These are phyloP conservation scores for Malbranchea zuffiana DNA, from an alignment of 2,329 filamentous ascomycete genomes.

Conservation along the genomic window DNA sequence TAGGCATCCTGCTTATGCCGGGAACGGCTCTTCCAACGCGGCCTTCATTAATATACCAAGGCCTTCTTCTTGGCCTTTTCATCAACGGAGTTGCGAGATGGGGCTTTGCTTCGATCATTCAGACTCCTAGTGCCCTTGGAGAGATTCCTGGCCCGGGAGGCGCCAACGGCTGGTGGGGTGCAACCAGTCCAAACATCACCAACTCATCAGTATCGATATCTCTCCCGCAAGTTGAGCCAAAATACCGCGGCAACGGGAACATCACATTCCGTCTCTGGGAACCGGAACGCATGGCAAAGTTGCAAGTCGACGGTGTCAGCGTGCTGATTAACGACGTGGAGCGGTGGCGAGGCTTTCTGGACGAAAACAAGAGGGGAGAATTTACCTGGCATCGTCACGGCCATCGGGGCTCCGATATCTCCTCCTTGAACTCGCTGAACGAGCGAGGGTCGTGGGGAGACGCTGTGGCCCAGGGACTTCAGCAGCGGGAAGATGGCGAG, in stretches of 20 bases:
- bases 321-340: slow-evolving; percentile 56
- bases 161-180: slow-evolving; percentile 33
- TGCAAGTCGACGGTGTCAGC: slow-evolving; percentile 45
- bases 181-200: slow-evolving; percentile 45
- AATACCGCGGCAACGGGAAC: slow-evolving; percentile 31
- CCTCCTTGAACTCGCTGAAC: slow-evolving; percentile 14
- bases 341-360: slow-evolving; percentile 46
- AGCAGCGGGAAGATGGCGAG: slow-evolving; percentile 11
- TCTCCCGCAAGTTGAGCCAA: slow-evolving; percentile 25
- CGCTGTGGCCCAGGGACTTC: too few relatives aligned
- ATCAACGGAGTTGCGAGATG: slow-evolving; percentile 88
- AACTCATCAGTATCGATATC: slow-evolving; percentile 33
- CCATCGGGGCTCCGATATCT: slow-evolving; percentile 30
- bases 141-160: slow-evolving; percentile 37
- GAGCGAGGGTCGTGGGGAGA: slow-evolving; percentile 7
- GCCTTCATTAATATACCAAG: slow-evolving; percentile 75
- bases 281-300: slow-evolving; percentile 27
- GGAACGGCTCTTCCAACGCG: slow-evolving; percentile 84
- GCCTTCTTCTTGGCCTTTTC: slow-evolving; percentile 78
- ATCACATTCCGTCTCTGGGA: slow-evolving; percentile 38
- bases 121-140: slow-evolving; percentile 62
- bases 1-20: slow-evolving; percentile 74
- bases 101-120: slow-evolving; percentile 82
- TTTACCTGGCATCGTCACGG: slow-evolving; percentile 42
- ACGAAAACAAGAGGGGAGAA: slow-evolving; percentile 37